A percentile compares a stretch with the other conserved stretches of the same genome.
Evolutionary conservation across 257 asterid genomes (phyloP).

Genomic region (Ligustrum vulgare): DNA sequence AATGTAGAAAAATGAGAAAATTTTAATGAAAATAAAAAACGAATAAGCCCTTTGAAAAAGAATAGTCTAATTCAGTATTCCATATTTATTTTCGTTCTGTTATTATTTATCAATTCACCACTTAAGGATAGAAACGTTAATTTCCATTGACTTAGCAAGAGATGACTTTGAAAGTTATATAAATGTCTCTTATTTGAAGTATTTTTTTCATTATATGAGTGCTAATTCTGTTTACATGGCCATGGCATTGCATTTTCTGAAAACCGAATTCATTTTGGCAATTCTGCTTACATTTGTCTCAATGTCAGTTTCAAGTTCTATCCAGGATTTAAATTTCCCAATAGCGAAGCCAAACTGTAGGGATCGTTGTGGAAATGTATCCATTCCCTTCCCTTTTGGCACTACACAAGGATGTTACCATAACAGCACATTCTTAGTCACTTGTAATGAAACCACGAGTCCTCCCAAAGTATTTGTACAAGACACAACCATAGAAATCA

Average conservation of each 20-base stretch:
- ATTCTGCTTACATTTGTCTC: background rate
- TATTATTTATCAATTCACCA: no score
- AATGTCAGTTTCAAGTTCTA: background rate
- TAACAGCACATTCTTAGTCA: background rate
- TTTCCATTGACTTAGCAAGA: no score
- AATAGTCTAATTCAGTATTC: no score
- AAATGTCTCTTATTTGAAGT: no score
- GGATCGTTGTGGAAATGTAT: conserved; percentile 24
- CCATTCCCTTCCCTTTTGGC: conserved; percentile 34
- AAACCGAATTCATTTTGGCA: background rate
- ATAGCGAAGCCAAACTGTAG: conserved; percentile 18
- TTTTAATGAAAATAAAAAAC: no score
- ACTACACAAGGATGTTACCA: background rate
- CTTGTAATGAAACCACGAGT: background rate
- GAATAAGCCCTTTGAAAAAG: no score
- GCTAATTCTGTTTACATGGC: background rate
- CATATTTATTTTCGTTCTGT: no score
- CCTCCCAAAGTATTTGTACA: background rate
- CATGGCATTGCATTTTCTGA: background rate
- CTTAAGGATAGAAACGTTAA: no score
- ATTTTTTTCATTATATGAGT: background rate
- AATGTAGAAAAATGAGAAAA: no score
- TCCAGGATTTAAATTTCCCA: background rate
- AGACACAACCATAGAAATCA: background rate
- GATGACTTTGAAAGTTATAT: no score